Evolutionary conservation across 2,329 filamentous ascomycete genomes (phyloP), one percentile per base, ranked within the genome.

Genomic region (Penicillium vulpinum): DNA sequence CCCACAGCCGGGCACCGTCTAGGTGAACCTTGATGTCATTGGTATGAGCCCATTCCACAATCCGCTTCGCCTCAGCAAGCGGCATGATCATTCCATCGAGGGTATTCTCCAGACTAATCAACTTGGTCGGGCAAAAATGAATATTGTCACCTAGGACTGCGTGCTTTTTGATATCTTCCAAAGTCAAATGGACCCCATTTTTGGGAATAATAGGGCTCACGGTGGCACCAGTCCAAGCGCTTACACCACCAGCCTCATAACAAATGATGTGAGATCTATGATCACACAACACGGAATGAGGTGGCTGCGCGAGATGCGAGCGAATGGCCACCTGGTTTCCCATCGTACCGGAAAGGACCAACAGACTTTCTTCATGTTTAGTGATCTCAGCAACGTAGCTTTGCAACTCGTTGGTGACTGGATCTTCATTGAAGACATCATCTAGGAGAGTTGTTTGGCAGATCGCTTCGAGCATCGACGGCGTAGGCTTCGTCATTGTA

Each of bases 291-390:
- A 97, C 84, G 8, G 84, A 84, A 71, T 96, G 86, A 0, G 93
- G 93, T 15, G 92, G 92, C 58, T 90, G 88, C 0, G 80, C 83
- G 15, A 97, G 81, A 57, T 94, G 88, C 1, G 89, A 83, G 38
- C 92, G 86, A 40, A 96, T 81, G 0, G 89, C 88, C 18, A 97
- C 80, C 73, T 96, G 92, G 76, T 97, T 97, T 39, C 91, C 92
- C 92, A 96, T 96, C 5, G 92, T 96, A 4, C 93, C 93, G 0
- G 90, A 94, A 57, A 95, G 81, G 54, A 96, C 90, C 52, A 96
- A 87, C 5, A 97, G 80, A 0, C 85, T 89, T 8, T 85, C 86
- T 67, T 92, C 88, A 66, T 95, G 92, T 64, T 85, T 85, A 0
- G 90, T 85, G 4, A 95, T 81, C 31, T 82, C 71, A 18, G 91